Percentiles rank a stretch among this genome's conserved stretches.
phyloP scores from a whole-genome alignment of 139 green algal species.

The Coelastrella sp. region DNA sequence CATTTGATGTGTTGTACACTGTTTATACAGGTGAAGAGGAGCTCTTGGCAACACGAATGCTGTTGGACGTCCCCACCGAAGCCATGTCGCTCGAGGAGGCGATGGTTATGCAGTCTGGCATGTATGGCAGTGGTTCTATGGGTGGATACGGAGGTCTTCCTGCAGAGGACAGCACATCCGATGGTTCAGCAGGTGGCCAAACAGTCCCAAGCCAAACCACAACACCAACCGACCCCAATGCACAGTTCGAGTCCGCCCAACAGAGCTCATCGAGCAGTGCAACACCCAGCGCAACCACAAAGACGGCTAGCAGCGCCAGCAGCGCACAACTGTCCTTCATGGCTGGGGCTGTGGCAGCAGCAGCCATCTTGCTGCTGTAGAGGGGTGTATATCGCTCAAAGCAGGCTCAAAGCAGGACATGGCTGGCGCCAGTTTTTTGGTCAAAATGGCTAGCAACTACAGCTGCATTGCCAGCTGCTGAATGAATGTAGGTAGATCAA shows the following conservation, averaged over 20 bases:
- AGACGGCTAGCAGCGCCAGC: not conserved
- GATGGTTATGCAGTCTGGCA: constrained; percentile 23
- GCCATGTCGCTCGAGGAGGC: constrained; percentile 14
- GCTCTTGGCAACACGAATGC: constrained; percentile 25
- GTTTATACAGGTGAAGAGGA: constrained; percentile 14
- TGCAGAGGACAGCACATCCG: not conserved
- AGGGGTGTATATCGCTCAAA: too few species aligned
- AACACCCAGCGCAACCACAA: not conserved
- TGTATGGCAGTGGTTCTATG: not conserved
- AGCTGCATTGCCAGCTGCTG: too few species aligned
- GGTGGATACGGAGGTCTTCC: constrained; percentile 17
- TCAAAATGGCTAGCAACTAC: too few species aligned
- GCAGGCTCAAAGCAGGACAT: too few species aligned
- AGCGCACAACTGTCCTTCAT: not conserved
- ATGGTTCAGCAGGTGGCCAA: not conserved
- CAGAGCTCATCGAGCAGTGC: not conserved
- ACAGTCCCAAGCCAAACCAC: too few species aligned
- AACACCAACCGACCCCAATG: not conserved
- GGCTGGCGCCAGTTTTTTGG: too few species aligned
- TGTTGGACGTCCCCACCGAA: not conserved
- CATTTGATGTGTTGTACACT: not conserved
- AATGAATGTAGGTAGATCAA: not conserved
- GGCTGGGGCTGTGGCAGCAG: not conserved
- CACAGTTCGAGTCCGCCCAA: not conserved
- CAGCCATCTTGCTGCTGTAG: not conserved